Evolutionary conservation across 2,329 filamentous ascomycete genomes (phyloP).

Genomic region (Colletotrichum incanum): DNA sequence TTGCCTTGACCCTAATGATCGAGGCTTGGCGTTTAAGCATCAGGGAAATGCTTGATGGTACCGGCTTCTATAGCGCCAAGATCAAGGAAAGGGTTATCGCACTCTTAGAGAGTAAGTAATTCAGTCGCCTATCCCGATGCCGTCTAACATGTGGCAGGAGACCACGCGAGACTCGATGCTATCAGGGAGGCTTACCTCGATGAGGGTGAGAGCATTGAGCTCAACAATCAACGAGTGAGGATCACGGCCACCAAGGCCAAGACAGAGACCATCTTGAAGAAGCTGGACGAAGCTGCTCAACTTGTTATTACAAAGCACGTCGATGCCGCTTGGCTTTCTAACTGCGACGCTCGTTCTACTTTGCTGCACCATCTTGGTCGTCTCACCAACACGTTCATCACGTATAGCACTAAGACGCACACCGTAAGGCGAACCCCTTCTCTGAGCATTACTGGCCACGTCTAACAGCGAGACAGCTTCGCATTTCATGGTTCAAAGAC

Average conservation of each 20-base stretch:
- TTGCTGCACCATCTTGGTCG: constrained; percentile 55
- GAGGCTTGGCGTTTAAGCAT: constrained; percentile 67
- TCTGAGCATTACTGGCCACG: background rate
- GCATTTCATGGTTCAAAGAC: constrained; percentile 44
- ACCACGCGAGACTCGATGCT: constrained; percentile 45
- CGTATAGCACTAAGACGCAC: background rate
- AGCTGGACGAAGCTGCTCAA: constrained; percentile 36
- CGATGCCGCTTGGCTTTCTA: constrained; percentile 46
- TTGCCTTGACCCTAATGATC: constrained; percentile 62
- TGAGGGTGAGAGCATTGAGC: constrained; percentile 56
- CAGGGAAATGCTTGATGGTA: constrained; percentile 59
- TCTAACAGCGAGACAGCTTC: constrained; percentile 30
- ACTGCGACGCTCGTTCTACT: constrained; percentile 45
- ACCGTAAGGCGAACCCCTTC: background rate
- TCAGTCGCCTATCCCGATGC: too few relatives aligned
- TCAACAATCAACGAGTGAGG: constrained; percentile 51
- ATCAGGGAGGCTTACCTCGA: constrained; percentile 43
- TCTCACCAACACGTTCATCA: constrained; percentile 53
- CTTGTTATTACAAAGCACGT: constrained; percentile 45
- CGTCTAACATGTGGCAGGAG: constrained; percentile 25
- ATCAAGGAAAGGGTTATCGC: constrained; percentile 48
- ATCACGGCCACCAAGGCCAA: constrained; percentile 56
- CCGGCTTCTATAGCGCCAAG: constrained; percentile 59
- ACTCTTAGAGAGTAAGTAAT: constrained; percentile 33
- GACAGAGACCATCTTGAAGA: constrained; percentile 54